phyloP scores from a whole-genome alignment of 805 yeast species.

The Candida golubevii region DNA sequence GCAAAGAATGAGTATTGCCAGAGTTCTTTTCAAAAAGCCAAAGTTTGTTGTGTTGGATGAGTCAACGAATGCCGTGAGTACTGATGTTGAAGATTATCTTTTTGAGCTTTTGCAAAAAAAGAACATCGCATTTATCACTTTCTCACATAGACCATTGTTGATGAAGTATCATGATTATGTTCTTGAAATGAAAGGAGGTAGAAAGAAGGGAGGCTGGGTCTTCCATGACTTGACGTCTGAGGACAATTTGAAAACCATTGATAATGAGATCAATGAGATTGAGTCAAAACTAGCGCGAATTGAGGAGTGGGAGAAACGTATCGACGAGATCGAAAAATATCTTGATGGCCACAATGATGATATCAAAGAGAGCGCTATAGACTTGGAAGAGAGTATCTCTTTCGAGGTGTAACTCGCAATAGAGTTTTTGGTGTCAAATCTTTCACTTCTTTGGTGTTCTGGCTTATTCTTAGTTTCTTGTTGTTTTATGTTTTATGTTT shows the following conservation, averaged over 20 bases:
- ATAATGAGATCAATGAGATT: conserved; percentile 69
- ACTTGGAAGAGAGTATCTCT: conserved; percentile 8
- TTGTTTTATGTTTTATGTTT: too few species aligned
- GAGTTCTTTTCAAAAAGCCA: conserved; percentile 77
- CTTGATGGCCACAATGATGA: conserved; percentile 38
- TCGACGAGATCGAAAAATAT: conserved; percentile 51
- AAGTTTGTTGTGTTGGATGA: conserved; percentile 83
- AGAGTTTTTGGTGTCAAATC: too few species aligned
- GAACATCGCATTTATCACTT: conserved; percentile 72
- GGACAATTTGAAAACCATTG: conserved; percentile 62
- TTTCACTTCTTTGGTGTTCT: too few species aligned
- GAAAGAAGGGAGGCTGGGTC: conserved; percentile 35
- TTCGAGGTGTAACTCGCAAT: conserved; percentile 8
- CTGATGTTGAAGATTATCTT: conserved; percentile 82
- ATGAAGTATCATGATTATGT: conserved; percentile 80
- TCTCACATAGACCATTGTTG: conserved; percentile 78
- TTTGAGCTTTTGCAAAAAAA: conserved; percentile 70
- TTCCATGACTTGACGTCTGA: conserved; percentile 63
- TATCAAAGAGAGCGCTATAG: conserved; percentile 11
- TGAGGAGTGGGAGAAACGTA: conserved; percentile 55
- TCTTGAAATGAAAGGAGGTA: conserved; percentile 57
- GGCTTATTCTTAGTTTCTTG: neutral
- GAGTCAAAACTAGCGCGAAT: conserved; percentile 57
- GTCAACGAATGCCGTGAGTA: conserved; percentile 89
- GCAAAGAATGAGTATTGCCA: conserved; percentile 84